These are phyloP conservation scores for Pyrus bretschneideri DNA, from an alignment of 306 rosid species.

Conservation along the genomic window DNA sequence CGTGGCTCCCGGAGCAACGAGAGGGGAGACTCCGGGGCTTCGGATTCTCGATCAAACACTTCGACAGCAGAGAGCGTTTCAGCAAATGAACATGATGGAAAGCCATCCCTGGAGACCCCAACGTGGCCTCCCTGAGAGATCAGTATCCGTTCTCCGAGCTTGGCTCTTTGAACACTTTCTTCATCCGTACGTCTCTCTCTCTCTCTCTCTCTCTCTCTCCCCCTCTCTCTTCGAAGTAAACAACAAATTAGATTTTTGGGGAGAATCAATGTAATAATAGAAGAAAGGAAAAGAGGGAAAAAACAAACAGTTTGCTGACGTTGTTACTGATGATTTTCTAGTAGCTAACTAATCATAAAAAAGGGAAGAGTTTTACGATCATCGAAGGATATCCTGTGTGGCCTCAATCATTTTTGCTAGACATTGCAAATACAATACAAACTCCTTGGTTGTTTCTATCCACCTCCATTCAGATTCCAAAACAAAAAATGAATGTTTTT, in stretches of 20 bases:
- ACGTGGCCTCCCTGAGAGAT: conserved; percentile 92
- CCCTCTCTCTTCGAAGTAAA: conserved; percentile 14
- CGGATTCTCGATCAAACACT: conserved; percentile 66
- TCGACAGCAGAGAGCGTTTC: conserved; percentile 79
- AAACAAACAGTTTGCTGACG: conserved; percentile 4
- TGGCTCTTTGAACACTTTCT: conserved; percentile 99
- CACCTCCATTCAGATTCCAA: conserved; percentile 56
- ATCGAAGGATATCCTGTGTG: conserved; percentile 3
- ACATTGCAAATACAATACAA: conserved; percentile 20
- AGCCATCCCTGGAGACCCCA: conserved; percentile 97
- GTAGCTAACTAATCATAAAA: background rate
- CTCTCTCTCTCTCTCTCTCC: background rate
- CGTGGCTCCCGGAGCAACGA: conserved; percentile 61
- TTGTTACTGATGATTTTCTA: background rate
- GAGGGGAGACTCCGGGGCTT: conserved; percentile 88
- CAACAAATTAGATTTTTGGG: conserved; percentile 30
- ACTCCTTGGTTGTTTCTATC: conserved; percentile 43
- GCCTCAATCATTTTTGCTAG: conserved; percentile 29
- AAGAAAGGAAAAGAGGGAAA: background rate
- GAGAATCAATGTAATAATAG: conserved; percentile 37
- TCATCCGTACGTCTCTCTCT: conserved; percentile 58
- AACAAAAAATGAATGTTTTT: background rate
- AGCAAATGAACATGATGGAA: conserved; percentile 88
- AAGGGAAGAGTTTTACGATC: background rate
- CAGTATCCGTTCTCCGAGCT: conserved; percentile 83